Percentiles rank a stretch among this genome's conserved stretches.
Evolutionary conservation across 2,329 filamentous ascomycete species (phyloP).

Genomic region (Cladosporium cucumerinum): DNA sequence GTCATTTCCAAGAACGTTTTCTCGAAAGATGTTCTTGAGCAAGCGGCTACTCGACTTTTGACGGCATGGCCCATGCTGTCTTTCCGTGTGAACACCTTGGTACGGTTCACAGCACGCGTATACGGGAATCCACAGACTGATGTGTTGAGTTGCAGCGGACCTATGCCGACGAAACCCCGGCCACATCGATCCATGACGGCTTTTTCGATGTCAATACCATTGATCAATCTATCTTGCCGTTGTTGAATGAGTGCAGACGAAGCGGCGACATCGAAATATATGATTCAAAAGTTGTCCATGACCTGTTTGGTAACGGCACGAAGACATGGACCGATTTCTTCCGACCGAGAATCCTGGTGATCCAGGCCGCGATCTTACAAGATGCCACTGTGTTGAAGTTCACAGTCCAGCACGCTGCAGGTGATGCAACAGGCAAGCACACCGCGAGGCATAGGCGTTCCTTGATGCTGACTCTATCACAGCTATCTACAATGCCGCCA

Average conservation of each 20-base stretch:
- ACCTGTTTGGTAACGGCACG: background rate
- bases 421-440: background rate
- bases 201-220: background rate
- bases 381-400: slow-evolving; percentile 2
- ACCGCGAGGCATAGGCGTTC: background rate
- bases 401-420: slow-evolving; percentile 6
- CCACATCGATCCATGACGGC: background rate
- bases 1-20: background rate
- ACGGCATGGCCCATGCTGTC: background rate
- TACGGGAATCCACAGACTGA: background rate
- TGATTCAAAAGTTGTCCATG: background rate
- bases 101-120: background rate
- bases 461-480: background rate
- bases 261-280: background rate
- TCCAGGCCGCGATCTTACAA: background rate
- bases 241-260: background rate
- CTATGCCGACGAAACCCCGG: background rate
- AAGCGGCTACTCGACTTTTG: background rate
- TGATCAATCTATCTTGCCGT: background rate
- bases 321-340: background rate
- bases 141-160: background rate
- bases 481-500: background rate
- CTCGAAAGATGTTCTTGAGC: background rate
- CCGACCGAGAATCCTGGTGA: background rate
- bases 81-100: background rate